Evolutionary conservation across 352 stramenopile species (phyloP), one percentile per base, ranked within the genome.

Genomic region (Blastocystis sp.): DNA sequence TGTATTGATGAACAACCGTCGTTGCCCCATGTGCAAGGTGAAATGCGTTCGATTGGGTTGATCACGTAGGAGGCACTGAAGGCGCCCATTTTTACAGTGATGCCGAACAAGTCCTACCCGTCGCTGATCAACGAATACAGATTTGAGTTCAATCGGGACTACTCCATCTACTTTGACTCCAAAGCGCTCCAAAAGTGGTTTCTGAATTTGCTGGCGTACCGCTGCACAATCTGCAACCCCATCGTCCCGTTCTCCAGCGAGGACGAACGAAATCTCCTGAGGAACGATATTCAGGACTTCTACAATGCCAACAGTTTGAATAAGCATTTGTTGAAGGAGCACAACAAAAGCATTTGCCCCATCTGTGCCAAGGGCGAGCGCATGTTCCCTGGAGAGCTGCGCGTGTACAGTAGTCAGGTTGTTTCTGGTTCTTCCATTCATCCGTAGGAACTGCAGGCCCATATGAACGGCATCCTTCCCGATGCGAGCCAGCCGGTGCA

Each of bases 101-200:
- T 84, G 38, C 43, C 43, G 2, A 65, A 67, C 19, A 84, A 84
- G n/a, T 23, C 38, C n/a, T 84, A 84, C 69, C 38, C 40, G 2
- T 48, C 21, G 7, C 61, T 84, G 21, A 61, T 66, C 4, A 17
- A 67, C n/a, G 74, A 84, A 67, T 84, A 84, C 45, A 53, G 74
- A 60, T 84, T 69, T 52, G 45, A 66, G 43, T 62, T 52, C 74
- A 84, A 84, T n/a, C 43, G 43, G 34, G 34, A 69, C 5, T 84
- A 84, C 45, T 53, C 40, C n/a, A 69, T 84, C 19, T 28, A 84
- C 52, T 69, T 84, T 52, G 74, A 84, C 53, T 66, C 53, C 45
- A 28, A 28, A n/a, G 59, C 59, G 38, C 21, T 84, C 1, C 52
- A 84, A 62, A 84, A 84, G 61, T 84, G 74, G 74, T 43, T 45